Base-by-base conservation (phyloP, 768 basidiomycete genomes). In the Hygrocybe punicea region DNA sequence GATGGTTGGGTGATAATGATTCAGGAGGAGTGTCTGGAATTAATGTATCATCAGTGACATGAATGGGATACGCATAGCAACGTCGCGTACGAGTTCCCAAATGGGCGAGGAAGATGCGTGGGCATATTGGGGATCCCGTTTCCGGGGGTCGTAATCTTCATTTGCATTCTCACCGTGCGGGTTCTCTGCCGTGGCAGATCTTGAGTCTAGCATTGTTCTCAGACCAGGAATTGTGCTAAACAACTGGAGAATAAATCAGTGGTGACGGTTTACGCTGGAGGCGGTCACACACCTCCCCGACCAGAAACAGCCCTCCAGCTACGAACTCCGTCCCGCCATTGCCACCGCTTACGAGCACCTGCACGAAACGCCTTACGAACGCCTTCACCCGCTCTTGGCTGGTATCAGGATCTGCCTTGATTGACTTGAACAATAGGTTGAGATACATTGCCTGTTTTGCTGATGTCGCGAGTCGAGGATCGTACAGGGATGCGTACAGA, bases 381-480 rank as follows among this genome's bases (percentile, higher is more conserved):
- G 93, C 91, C 68, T 85, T 85, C 16, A 88, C 80, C 8, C 96
- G 80, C 47, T 83, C 82, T 0, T 69, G 57, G 55, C 81, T 79
- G 33, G 63, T 64, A 61, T 87, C 87, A 8, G 67, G 75, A 55
- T 80, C 79, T 3, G 79, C 79, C 71, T 95, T 96, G 61, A 97
- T 72, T 2, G 90, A 87, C 64, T 91, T 94, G 82, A 95, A 95
- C 17, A 98, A 70, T 16, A 99, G 73, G 67, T 98, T 98, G 55
- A 99, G 81, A 70, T 96, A 98, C 86, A 98, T 90, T 5, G 94
- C 93, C 68, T 98, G 94, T 67, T 98, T 98, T 2, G 87, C 89
- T 11, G 93, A 93, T 2, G 80, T 78, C 2, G 86, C 79, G 1
- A 99, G 80, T 13, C 96, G 85, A 1, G 78, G 73, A 63, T 99